phyloP scores from a whole-genome alignment of 495 filamentous ascomycete genomes.

The Podospora pseudocomata region DNA sequence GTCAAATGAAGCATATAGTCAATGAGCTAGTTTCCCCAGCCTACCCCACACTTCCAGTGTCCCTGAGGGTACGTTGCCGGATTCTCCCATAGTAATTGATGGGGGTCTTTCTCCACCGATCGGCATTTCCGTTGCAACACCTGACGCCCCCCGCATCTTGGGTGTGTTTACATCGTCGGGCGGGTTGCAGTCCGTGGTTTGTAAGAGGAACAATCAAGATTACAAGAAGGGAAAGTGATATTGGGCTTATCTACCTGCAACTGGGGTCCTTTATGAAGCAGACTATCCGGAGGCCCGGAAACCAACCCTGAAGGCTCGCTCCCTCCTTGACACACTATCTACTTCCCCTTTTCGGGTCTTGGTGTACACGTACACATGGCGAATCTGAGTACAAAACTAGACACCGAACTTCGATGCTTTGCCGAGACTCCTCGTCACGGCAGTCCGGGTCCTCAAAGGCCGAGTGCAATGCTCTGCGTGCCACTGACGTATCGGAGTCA shows the following conservation, averaged over 20 bases:
- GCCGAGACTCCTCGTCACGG: conserved; percentile 40
- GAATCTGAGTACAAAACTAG: conserved; percentile 43
- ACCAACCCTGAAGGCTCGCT: conserved; percentile 4
- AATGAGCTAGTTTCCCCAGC: conserved; percentile 10
- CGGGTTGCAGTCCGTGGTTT: conserved; percentile 2
- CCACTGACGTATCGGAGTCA: conserved; percentile 58
- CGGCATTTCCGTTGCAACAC: conserved; percentile 10
- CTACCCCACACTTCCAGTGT: conserved; percentile 12
- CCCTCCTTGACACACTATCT: neutral
- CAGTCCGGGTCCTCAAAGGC: conserved; percentile 56
- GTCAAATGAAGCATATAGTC: neutral
- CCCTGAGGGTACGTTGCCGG: neutral
- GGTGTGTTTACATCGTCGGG: neutral
- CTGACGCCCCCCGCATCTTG: conserved; percentile 14
- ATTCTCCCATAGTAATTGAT: neutral
- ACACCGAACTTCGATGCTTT: conserved; percentile 61
- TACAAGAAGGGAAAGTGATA: neutral
- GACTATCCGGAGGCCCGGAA: conserved; percentile 1
- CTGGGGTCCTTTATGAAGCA: neutral
- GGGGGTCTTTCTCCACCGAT: conserved; percentile 4
- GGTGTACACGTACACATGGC: neutral
- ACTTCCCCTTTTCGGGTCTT: neutral
- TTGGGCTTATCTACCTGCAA: neutral
- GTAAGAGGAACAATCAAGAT: neutral
- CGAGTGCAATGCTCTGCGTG: conserved; percentile 58